Base-by-base conservation (phyloP, 2,329 filamentous ascomycete genomes). In the Verticillium klebahnii region DNA sequence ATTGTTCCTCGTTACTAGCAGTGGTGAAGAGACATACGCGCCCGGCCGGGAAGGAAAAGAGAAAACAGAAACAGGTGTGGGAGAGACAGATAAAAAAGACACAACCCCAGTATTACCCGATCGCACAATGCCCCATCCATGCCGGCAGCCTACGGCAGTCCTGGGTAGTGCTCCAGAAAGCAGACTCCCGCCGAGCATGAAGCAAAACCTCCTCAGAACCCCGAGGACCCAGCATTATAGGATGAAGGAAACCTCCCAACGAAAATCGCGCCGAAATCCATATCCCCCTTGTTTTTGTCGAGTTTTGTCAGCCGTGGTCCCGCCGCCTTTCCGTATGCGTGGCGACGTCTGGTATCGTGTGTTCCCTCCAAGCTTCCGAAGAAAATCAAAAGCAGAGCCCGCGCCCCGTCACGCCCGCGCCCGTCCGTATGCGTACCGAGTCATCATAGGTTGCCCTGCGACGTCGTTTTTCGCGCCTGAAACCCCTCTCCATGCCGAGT, bases 221-320 rank as follows among this genome's bases (percentile, higher is more conserved):
- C 45, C 19, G 45, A 52, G 45, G 45, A 52, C 45, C 45, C 45
- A 52, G 45, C 45, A 52, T 52, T 52, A 52, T 14, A 52, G 45
- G 45, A 52, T 23, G 45, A 52, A 52, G 45, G 45, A 52, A 52
- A 52, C 45, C 45, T 23, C 45, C 45, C n/a, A 52, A 52, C 17
- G 11, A 23, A 52, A 52, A 52, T 19, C 45, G 19, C 45, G 45
- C 45, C 45, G 14, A 25, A 52, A 23, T 19, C 45, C 19, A 23
- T 52, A 23, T 19, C 45, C 45, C 61, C 23, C 60, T 50, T 31
- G 37, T 60, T 65, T 58, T 58, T 58, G 29, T 58, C 57, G 39
- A 50, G 37, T 58, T 58, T 58, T 58, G 57, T 29, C 25, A 45
- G 25, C 37, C 57, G 37, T 17, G 15, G 36, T 58, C 57, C n/a